These are phyloP conservation scores for Tritrichomonas foetus DNA, from an alignment of 208 protist genomes.

Conservation along the genomic window DNA sequence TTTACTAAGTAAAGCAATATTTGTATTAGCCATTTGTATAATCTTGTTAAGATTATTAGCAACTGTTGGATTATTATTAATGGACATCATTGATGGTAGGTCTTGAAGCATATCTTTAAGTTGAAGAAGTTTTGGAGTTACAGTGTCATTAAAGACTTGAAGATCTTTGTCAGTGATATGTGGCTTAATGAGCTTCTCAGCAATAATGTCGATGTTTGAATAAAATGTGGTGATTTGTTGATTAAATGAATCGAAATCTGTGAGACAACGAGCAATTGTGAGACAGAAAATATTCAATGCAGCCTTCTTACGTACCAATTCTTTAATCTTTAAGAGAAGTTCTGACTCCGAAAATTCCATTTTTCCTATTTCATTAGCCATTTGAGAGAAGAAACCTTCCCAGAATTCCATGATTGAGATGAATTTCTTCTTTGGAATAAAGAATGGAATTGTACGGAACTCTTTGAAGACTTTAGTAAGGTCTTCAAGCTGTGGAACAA, in stretches of 20 bases:
- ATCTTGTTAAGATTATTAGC: too few species aligned
- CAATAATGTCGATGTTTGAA: neutral
- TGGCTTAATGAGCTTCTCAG: neutral
- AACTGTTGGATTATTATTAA: too few species aligned
- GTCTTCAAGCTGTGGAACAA: neutral
- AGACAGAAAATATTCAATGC: neutral
- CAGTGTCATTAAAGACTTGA: neutral
- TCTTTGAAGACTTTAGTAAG: neutral
- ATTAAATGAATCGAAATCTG: neutral
- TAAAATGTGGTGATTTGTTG: neutral
- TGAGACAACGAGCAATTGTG: neutral
- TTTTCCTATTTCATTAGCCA: neutral
- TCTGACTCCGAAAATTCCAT: neutral
- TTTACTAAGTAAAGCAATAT: neutral
- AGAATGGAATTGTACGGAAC: neutral
- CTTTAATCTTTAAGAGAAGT: neutral
- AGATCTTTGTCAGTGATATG: neutral
- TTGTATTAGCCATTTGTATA: too few species aligned
- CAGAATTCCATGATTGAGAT: neutral
- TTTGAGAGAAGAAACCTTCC: neutral
- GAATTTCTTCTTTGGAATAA: neutral
- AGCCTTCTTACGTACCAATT: neutral
- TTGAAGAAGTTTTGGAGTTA: neutral
- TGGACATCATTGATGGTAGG: neutral
- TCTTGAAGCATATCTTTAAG: neutral